A percentile compares a stretch with the other conserved stretches of the same genome.
These are phyloP conservation scores for Fusarium miscanthi DNA, from an alignment of 2,329 filamentous ascomycete species.

Conservation along the genomic window DNA sequence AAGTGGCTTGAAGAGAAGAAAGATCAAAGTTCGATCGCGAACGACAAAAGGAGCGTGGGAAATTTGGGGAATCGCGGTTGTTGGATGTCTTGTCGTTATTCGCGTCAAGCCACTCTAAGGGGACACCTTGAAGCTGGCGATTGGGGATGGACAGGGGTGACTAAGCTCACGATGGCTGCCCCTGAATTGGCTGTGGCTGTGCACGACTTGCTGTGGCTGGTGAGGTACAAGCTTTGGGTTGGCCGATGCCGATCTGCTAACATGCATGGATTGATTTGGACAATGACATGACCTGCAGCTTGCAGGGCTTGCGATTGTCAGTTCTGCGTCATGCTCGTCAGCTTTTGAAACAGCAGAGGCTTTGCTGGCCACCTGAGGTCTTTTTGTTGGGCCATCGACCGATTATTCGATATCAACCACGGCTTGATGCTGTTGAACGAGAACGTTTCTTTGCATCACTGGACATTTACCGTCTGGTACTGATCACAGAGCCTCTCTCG, in stretches of 20 bases:
- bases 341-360: neutral
- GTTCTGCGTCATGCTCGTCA: conserved; percentile 24
- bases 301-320: conserved; percentile 18
- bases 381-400: neutral
- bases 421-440: neutral
- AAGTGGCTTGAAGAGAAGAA: neutral
- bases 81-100: conserved; percentile 30
- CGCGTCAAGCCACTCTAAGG: conserved; percentile 43
- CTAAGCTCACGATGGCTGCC: conserved; percentile 37
- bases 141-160: conserved; percentile 20
- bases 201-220: conserved; percentile 1
- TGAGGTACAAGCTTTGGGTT: conserved; percentile 7
- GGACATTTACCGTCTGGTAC: neutral
- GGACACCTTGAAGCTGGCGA: conserved; percentile 42
- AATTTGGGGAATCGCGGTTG: conserved; percentile 41
- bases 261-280: neutral
- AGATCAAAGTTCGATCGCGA: conserved; percentile 5
- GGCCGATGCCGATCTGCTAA: conserved; percentile 33
- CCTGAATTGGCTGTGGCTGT: conserved; percentile 41
- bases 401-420: neutral
- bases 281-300: conserved; percentile 26
- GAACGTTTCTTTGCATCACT: neutral
- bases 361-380: neutral
- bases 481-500: neutral
- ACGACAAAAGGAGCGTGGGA: conserved; percentile 42